A percentile compares a stretch with the other conserved stretches of the same genome.
Conservation (phyloP, 2,329 filamentous ascomycete species). For the Beauveria rudraprayagi region DNA sequence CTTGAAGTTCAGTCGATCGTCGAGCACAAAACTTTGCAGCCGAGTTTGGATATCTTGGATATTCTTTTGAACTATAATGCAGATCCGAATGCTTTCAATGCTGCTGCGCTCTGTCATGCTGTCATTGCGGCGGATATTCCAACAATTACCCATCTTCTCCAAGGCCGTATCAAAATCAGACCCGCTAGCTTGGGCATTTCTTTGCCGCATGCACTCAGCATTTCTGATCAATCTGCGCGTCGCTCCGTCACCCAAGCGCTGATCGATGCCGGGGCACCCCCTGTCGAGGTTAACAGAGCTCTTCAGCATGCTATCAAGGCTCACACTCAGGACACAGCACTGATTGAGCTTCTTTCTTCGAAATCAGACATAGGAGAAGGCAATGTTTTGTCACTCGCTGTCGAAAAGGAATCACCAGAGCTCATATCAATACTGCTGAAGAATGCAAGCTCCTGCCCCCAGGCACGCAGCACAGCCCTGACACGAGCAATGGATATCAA, state of each 20-base stretch:
- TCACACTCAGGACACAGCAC: conserved; percentile 39
- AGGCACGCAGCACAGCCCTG: conserved; percentile 34
- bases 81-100: conserved; percentile 46
- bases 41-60: conserved; percentile 36
- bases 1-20: conserved; percentile 42
- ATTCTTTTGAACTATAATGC: conserved; percentile 43
- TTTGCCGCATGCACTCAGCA: conserved; percentile 44
- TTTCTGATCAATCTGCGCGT: conserved; percentile 43
- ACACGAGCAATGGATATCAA: conserved; percentile 34
- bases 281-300: conserved; percentile 41
- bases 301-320: conserved; percentile 41
- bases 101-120: conserved; percentile 41
- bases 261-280: conserved; percentile 39
- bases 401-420: conserved; percentile 37
- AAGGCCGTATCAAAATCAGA: conserved; percentile 26
- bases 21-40: conserved; percentile 27
- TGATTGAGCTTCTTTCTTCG: conserved; percentile 37
- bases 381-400: conserved; percentile 37
- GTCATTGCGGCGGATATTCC: conserved; percentile 37
- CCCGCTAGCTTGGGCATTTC: conserved; percentile 38
- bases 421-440: conserved; percentile 38
- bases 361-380: conserved; percentile 44
- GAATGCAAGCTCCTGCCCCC: conserved; percentile 25
- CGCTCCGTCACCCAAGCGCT: conserved; percentile 42
- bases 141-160: conserved; percentile 42